These are phyloP conservation scores for Madurella mycetomatis DNA, from an alignment of 2,329 filamentous ascomycete species.

Conservation along the genomic window DNA sequence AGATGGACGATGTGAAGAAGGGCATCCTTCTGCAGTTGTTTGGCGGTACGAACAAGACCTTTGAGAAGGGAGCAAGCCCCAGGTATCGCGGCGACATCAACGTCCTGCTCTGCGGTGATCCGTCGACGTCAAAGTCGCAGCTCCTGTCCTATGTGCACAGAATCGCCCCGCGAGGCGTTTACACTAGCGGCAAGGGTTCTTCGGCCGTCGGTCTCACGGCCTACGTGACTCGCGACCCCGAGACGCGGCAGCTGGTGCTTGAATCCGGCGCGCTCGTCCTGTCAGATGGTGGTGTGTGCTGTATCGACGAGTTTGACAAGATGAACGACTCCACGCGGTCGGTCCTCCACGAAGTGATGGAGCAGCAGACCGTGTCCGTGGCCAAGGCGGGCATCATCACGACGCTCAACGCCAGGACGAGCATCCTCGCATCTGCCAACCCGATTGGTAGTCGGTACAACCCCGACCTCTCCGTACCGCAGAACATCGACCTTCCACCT, in stretches of 20 bases:
- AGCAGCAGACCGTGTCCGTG: conserved; percentile 80
- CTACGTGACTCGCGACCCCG: conserved; percentile 75
- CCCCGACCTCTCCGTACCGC: conserved; percentile 87
- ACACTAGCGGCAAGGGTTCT: conserved; percentile 76
- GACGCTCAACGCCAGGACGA: conserved; percentile 90
- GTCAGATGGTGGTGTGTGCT: conserved; percentile 78
- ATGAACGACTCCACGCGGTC: conserved; percentile 77
- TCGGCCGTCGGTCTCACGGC: conserved; percentile 78
- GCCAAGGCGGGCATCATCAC: conserved; percentile 94
- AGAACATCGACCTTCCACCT: conserved; percentile 96
- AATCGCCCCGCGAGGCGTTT: conserved; percentile 84
- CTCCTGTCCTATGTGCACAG: conserved; percentile 93
- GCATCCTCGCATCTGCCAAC: conserved; percentile 93
- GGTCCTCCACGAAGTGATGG: conserved; percentile 83
- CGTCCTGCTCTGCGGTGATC: conserved; percentile 91
- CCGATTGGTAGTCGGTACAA: conserved; percentile 98
- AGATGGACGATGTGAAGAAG: conserved; percentile 99
- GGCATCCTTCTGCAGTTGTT: conserved; percentile 95
- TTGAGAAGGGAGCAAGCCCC: conserved; percentile 91
- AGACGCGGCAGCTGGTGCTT: conserved; percentile 73
- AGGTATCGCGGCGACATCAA: conserved; percentile 98
- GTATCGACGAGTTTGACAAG: conserved; percentile 83
- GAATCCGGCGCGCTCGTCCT: conserved; percentile 76
- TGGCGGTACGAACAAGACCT: conserved; percentile 95
- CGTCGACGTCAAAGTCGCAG: conserved; percentile 94